A percentile compares a stretch with the other conserved stretches of the same genome.
phyloP scores from a whole-genome alignment of 371 early-diverging fungal genomes.

The Actinomortierella wolfii region DNA sequence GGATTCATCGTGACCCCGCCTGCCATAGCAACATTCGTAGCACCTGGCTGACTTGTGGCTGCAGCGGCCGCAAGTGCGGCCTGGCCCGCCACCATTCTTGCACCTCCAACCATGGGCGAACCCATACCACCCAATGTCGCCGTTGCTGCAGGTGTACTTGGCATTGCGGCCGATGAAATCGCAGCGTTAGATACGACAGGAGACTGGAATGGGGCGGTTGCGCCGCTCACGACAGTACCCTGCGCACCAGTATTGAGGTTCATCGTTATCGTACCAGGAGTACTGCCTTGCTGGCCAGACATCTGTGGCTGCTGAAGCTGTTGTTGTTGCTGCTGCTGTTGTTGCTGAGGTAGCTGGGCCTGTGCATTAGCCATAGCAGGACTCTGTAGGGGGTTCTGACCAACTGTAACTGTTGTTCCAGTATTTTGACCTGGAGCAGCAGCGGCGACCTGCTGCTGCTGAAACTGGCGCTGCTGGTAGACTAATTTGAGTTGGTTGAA shows the following conservation, averaged over 20 bases:
- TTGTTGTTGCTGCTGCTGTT: constrained; percentile 15
- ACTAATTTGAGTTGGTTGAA: constrained; percentile 18
- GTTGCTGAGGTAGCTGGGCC: too few species aligned
- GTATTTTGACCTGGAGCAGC: too few species aligned
- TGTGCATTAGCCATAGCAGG: too few species aligned
- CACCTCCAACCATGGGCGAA: constrained; percentile 24
- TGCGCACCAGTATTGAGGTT: too few species aligned
- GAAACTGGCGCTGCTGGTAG: neutral
- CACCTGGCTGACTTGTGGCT: constrained; percentile 6
- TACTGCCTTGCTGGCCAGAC: constrained; percentile 30
- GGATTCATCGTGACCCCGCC: neutral
- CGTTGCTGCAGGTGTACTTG: too few species aligned
- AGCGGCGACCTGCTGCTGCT: too few species aligned
- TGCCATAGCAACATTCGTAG: constrained; percentile 1
- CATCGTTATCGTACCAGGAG: too few species aligned
- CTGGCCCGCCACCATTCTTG: constrained; percentile 14
- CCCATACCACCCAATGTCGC: neutral
- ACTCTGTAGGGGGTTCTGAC: too few species aligned
- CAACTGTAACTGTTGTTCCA: too few species aligned
- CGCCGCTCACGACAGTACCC: too few species aligned
- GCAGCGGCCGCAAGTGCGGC: constrained; percentile 16
- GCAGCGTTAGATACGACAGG: neutral
- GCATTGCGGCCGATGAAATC: constrained; percentile 3
- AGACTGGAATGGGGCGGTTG: too few species aligned
- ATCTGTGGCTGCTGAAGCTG: constrained; percentile 26